phyloP scores from a whole-genome alignment of 352 stramenopile genomes.

The Globisporangium camurandrum region DNA sequence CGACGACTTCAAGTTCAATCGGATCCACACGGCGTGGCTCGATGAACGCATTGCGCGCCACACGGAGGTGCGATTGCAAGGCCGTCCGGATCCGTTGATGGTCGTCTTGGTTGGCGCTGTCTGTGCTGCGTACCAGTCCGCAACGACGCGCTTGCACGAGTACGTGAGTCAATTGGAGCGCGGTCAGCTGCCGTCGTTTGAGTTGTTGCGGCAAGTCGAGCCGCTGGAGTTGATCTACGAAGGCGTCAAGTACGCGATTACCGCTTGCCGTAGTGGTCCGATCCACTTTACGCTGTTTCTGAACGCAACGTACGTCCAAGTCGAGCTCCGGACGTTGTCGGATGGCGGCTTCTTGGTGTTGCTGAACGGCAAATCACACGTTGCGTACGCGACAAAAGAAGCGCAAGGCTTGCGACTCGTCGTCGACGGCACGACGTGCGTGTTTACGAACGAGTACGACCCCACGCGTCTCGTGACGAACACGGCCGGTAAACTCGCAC shows the following conservation, averaged over 20 bases:
- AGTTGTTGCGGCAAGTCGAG: conserved; percentile 79
- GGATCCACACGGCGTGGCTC: conserved; percentile 99
- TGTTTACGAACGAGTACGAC: conserved; percentile 99
- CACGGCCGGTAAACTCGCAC: conserved; percentile 98
- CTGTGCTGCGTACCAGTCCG: conserved; percentile 76
- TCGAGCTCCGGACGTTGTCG: conserved; percentile 94
- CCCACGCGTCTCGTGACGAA: conserved; percentile 96
- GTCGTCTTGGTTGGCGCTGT: conserved; percentile 87
- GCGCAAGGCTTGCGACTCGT: conserved; percentile 87
- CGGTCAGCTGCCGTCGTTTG: conserved; percentile 89
- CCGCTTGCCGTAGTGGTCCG: conserved; percentile 83
- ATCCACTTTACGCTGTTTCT: conserved; percentile 91
- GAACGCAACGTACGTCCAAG: conserved; percentile 85
- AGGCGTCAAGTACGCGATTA: conserved; percentile 97
- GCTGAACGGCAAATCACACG: conserved; percentile 94
- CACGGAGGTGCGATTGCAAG: conserved; percentile 83
- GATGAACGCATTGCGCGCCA: conserved; percentile 95
- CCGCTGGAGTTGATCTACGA: conserved; percentile 98
- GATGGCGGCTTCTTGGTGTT: conserved; percentile 98
- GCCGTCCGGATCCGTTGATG: conserved; percentile 74
- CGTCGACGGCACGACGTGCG: conserved; percentile 93
- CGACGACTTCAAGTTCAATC: conserved; percentile 98
- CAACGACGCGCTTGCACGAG: conserved; percentile 59
- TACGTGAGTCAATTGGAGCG: conserved; percentile 83
- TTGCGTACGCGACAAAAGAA: conserved; percentile 94